These are phyloP conservation scores for Ceriops tagal DNA, from an alignment of 345 rosid genomes.

Conservation along the genomic window DNA sequence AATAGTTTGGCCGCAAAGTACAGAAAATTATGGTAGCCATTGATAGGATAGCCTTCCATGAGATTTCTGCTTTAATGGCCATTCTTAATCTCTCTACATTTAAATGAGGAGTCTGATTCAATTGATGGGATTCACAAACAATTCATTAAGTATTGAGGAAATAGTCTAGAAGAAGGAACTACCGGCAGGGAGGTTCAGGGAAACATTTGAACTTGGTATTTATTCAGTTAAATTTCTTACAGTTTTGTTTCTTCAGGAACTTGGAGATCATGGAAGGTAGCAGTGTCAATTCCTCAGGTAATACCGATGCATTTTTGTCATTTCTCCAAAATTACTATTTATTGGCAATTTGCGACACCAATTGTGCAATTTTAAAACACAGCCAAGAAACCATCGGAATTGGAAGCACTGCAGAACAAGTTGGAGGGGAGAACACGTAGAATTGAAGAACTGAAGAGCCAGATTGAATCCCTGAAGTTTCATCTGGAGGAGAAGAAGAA, in stretches of 20 bases:
- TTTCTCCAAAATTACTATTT: neutral
- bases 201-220: no score
- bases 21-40: no score
- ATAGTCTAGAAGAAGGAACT: no score
- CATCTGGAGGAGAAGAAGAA: conserved; percentile 9
- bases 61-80: no score
- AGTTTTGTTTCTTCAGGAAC: neutral
- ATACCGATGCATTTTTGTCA: neutral
- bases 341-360: neutral
- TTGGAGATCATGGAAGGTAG: conserved; percentile 34
- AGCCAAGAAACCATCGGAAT: conserved; percentile 15
- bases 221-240: no score
- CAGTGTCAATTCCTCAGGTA: conserved; percentile 32
- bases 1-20: no score
- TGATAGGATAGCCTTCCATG: no score
- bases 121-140: no score
- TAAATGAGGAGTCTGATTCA: no score
- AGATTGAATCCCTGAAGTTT: conserved; percentile 33
- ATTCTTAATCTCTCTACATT: no score
- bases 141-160: no score
- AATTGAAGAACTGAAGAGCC: conserved; percentile 44
- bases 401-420: conserved; percentile 35
- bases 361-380: neutral
- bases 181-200: no score
- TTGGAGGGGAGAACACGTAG: conserved; percentile 33